phyloP scores from a whole-genome alignment of 2,329 filamentous ascomycete species.

The Xylariaceae sp. region DNA sequence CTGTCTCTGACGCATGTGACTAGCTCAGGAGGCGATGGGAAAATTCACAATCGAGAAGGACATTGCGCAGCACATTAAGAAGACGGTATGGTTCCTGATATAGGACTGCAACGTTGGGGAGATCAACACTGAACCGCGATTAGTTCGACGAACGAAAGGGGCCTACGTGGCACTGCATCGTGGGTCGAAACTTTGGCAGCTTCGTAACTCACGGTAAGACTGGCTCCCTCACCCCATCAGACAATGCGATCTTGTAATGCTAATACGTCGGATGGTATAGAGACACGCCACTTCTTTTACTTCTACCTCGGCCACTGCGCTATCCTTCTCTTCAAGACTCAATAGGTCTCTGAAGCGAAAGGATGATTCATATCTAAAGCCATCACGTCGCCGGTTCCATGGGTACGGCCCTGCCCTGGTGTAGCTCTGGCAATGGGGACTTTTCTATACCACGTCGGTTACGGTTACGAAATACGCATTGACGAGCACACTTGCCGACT shows the following conservation, averaged over 20 bases:
- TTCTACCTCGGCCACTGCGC: slow-evolving; percentile 99
- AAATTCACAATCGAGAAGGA: slow-evolving; percentile 60
- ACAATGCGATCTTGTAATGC: slow-evolving; percentile 5
- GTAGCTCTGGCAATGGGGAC: background rate
- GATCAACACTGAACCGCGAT: slow-evolving; percentile 5
- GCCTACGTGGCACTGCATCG: slow-evolving; percentile 98
- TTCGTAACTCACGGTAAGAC: slow-evolving; percentile 89
- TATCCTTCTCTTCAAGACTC: slow-evolving; percentile 97
- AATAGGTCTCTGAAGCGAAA: slow-evolving; percentile 47
- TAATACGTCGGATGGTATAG: slow-evolving; percentile 50
- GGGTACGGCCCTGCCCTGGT: slow-evolving; percentile 1
- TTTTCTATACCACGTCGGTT: background rate
- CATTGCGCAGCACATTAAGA: slow-evolving; percentile 34
- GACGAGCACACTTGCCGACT: background rate
- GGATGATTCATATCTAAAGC: background rate
- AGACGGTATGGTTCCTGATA: slow-evolving; percentile 27
- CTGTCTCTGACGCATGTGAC: slow-evolving; percentile 19
- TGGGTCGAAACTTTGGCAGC: slow-evolving; percentile 96
- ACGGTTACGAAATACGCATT: slow-evolving; percentile 3
- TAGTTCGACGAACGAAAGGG: slow-evolving; percentile 97
- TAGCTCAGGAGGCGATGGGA: slow-evolving; percentile 59
- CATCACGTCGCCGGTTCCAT: slow-evolving; percentile 1
- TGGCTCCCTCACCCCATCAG: slow-evolving; percentile 23
- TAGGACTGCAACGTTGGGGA: background rate
- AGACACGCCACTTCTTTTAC: slow-evolving; percentile 99